Evolutionary conservation across 75 land plant genomes (phyloP), one percentile per base, ranked within the genome.

Genomic region (Larix kaempferi): DNA sequence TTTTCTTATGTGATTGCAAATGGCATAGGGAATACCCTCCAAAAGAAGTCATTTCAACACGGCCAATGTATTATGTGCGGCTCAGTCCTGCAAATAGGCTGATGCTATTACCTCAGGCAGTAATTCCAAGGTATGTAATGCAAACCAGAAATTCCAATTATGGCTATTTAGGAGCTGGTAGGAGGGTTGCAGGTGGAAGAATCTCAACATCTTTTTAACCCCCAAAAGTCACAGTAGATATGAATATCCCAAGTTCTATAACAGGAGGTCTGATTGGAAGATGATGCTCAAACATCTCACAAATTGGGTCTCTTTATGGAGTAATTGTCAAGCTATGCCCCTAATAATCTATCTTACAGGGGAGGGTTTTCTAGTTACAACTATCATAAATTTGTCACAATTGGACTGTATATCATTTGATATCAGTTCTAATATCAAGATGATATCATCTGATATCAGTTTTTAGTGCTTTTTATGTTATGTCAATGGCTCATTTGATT

Each of bases 231-330:
- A 84, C 84, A 14, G 56, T 82, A 22, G 86, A 87, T 69, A 79
- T 87, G 82, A 33, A 73, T 76, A 79, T 91, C 54, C 75, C 89
- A 71, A 90, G 88, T 44, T 66, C 76, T 55, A 12, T 87, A 35
- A 83, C 89, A 55, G 91, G 93, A 64, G 91, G 89, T 17, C 72
- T 91, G 75, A 91, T 91, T 76, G 91, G 93, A 16, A 83, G 76
- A 66, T 35, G 80, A 57, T 91, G 93, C 56, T 80, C 82, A 71
- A 89, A 91, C 78, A 91, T 91, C 37, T 84, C 93, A 49, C 84
- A 83, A 77, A 85, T 91, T 56, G 82, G 93, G 74, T 78, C 44
- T 78, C 73, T 83, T 62, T 91, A 89, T 74, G 91, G 93, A 57
- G 89, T 89, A 62, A 81, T 69, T 52, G 85, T 91, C 14, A 91